phyloP scores from a whole-genome alignment of 2,329 filamentous ascomycete species.

The Botrytis sinoallii region DNA sequence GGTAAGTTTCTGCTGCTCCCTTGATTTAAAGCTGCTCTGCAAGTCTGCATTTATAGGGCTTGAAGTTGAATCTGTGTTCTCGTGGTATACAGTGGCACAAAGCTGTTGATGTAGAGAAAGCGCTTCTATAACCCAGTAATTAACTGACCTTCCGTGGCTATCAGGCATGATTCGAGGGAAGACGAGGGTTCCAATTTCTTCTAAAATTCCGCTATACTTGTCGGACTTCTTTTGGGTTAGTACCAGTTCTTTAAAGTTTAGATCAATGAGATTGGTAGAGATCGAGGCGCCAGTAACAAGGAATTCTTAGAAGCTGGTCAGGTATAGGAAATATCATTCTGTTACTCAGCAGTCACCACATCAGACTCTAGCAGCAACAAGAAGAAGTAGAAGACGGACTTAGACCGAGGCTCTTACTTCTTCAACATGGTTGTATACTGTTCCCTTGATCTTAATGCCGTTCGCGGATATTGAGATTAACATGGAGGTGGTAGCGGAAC shows the following conservation, averaged over 20 bases:
- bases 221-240: background rate
- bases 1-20: background rate
- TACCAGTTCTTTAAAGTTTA: background rate
- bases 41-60: background rate
- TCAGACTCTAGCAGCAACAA: background rate
- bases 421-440: background rate
- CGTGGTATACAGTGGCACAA: background rate
- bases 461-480: background rate
- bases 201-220: background rate
- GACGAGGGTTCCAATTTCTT: background rate
- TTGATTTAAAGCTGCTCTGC: background rate
- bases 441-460: too few species aligned
- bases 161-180: background rate
- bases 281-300: accelerated
- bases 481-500: background rate
- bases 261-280: background rate
- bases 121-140: background rate
- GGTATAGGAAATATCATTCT: background rate
- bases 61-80: background rate
- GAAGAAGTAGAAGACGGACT: background rate
- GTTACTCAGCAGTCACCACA: background rate
- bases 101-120: background rate
- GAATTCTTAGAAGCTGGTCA: background rate
- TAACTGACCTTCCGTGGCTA: background rate
- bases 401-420: background rate